These are phyloP conservation scores for Botrytis deweyae DNA, from an alignment of 2,329 filamentous ascomycete genomes.

Conservation along the genomic window DNA sequence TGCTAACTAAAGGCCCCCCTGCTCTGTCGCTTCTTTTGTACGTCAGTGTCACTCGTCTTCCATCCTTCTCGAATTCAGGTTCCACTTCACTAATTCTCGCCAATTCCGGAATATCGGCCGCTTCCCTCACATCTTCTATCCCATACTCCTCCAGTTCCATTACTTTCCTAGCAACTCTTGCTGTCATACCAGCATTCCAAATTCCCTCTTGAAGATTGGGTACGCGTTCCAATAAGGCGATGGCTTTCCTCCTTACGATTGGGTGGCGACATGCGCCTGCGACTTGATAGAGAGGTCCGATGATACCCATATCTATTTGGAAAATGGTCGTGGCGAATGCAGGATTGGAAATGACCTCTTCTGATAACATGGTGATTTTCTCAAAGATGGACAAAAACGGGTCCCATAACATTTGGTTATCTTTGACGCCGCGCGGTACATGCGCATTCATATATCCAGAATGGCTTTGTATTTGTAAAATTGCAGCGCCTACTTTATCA, in stretches of 20 bases:
- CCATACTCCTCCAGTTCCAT: conserved; percentile 23
- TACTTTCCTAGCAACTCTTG: conserved; percentile 20
- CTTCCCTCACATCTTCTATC: conserved; percentile 18
- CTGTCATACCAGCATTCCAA: conserved; percentile 50
- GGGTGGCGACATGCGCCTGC: conserved; percentile 54
- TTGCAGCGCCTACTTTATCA: conserved; percentile 55
- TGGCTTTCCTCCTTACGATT: conserved; percentile 56
- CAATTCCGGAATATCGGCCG: conserved; percentile 26
- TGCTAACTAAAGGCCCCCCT: background rate
- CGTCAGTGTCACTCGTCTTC: conserved; percentile 3
- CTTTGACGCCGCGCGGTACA: background rate
- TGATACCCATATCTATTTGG: conserved; percentile 46
- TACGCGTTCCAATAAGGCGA: conserved; percentile 53
- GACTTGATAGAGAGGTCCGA: conserved; percentile 61
- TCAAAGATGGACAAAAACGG: conserved; percentile 51
- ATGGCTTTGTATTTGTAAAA: conserved; percentile 59
- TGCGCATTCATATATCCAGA: conserved; percentile 37
- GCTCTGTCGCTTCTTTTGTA: background rate
- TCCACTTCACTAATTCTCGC: conserved; percentile 20
- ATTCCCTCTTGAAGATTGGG: conserved; percentile 63
- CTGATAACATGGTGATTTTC: conserved; percentile 54
- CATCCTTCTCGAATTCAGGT: background rate
- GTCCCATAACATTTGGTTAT: conserved; percentile 52
- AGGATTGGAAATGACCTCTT: conserved; percentile 12
- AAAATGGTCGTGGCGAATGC: background rate